Base-by-base conservation (phyloP, 1,284 basidiomycete genomes). In the Cryptococcus sp. region DNA sequence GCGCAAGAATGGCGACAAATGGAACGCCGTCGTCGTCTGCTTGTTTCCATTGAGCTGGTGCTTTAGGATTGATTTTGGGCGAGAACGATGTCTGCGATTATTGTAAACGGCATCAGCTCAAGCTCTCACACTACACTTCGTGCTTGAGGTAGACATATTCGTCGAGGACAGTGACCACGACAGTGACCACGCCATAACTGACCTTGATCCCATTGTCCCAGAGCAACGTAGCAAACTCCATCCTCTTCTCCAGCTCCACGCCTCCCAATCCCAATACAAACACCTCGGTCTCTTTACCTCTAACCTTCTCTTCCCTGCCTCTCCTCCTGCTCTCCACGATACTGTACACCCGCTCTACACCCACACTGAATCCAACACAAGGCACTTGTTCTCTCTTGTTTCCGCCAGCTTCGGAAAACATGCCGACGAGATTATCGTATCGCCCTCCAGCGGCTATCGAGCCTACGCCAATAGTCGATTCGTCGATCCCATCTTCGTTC, bases 401-500 rank as follows among this genome's bases (percentile, higher is more conserved):
- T 0, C 88, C 84, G 0, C 90, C 88, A 0, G 91, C 88, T 6
- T 89, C 84, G 20, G 87, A 84, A 79, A 99, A 97, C 83, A 94
- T 87, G 49, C 90, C 89, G 1, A 99, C 95, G n/a, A 99, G 87
- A 65, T 90, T 89, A 81, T 99, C 95, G 80, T 99, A 99, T 46
- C 95, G 84, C 15, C 96, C 95, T 19, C 96, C 96, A 0, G 91
- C 96, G 7, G 95, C 96, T 72, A 99, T 96, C 19, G 93, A 97
- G 23, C 95, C 96, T 3, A 99, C 93, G 41, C 96, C 95, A 37
- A 99, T 87, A 58, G 88, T 84, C 3, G 88, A 89, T 75, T 98
- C 95, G 79, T 98, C 95, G 45, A 94, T 80, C 67, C 94, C 93
- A 60, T 93, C 90, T 53, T 91, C 91, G 34, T 88, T 72, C 50